A percentile compares a stretch with the other conserved stretches of the same genome.
Evolutionary conservation across 192 early-diverging fungal species (phyloP).

Genomic region (Backusella westeae): DNA sequence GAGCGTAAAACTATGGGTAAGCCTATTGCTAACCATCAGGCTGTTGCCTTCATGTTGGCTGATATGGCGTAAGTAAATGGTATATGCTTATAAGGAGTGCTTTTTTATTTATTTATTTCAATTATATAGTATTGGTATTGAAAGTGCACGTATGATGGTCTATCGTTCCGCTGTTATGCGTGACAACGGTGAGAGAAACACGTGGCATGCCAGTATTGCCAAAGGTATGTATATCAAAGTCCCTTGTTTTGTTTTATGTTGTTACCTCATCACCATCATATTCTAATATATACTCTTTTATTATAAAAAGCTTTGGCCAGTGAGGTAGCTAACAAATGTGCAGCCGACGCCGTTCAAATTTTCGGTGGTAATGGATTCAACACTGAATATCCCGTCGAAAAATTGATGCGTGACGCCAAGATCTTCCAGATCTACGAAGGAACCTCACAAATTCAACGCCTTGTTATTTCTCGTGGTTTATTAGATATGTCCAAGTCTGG

Average conservation of each 20-base stretch:
- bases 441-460: constrained; percentile 92
- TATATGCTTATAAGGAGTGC: background rate
- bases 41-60: constrained; percentile 91
- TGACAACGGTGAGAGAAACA: constrained; percentile 86
- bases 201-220: constrained; percentile 92
- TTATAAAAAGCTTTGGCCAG: constrained; percentile 55
- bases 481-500: constrained; percentile 57
- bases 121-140: constrained; percentile 70
- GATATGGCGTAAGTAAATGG: constrained; percentile 74
- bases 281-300: background rate
- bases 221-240: constrained; percentile 51
- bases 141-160: constrained; percentile 85
- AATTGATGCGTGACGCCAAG: constrained; percentile 91
- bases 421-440: constrained; percentile 98
- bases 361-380: constrained; percentile 89
- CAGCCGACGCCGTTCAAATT: constrained; percentile 91
- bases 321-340: constrained; percentile 78
- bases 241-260: background rate
- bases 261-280: background rate
- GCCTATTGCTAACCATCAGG: constrained; percentile 86
- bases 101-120: constrained; percentile 10
- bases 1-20: constrained; percentile 98
- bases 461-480: constrained; percentile 84
- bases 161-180: constrained; percentile 78
- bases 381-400: constrained; percentile 93